Evolutionary conservation across 768 basidiomycete species (phyloP).

Genomic region (Suillus fuscotomentosus): DNA sequence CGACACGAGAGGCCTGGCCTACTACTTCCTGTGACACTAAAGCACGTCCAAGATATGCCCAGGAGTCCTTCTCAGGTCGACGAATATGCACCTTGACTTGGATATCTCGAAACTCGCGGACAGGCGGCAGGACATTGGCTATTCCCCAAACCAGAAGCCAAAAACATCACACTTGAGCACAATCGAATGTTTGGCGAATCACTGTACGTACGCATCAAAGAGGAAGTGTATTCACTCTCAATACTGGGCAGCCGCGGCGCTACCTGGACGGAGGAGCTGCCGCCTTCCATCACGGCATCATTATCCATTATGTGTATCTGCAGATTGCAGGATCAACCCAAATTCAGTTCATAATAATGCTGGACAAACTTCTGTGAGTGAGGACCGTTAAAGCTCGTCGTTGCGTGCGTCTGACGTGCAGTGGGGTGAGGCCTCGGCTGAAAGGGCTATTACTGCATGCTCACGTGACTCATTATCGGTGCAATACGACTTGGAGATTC

Average conservation of each 20-base stretch:
- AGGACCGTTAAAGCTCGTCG: neutral
- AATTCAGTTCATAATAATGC: neutral
- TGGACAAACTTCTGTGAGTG: neutral
- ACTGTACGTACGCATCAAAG: conserved; percentile 3
- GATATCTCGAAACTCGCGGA: conserved; percentile 72
- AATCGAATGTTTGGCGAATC: neutral
- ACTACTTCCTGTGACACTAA: conserved; percentile 71
- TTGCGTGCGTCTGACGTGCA: neutral
- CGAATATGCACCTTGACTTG: conserved; percentile 85
- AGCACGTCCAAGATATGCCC: conserved; percentile 80
- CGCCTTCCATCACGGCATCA: conserved; percentile 26
- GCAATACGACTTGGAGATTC: neutral
- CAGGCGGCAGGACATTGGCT: conserved; percentile 1
- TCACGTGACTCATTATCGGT: neutral
- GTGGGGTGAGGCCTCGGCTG: neutral
- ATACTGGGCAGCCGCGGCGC: conserved; percentile 6
- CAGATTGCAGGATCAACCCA: neutral
- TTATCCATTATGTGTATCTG: conserved; percentile 35
- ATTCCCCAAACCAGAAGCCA: conserved; percentile 3
- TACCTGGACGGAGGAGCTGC: conserved; percentile 20
- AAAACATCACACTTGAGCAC: neutral
- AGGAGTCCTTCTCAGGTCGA: conserved; percentile 73
- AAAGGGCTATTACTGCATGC: neutral
- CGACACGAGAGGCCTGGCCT: conserved; percentile 79
- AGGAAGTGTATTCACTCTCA: conserved; percentile 1